These are phyloP conservation scores for Trichoderma gracile DNA, from an alignment of 2,329 filamentous ascomycete genomes.

Conservation along the genomic window DNA sequence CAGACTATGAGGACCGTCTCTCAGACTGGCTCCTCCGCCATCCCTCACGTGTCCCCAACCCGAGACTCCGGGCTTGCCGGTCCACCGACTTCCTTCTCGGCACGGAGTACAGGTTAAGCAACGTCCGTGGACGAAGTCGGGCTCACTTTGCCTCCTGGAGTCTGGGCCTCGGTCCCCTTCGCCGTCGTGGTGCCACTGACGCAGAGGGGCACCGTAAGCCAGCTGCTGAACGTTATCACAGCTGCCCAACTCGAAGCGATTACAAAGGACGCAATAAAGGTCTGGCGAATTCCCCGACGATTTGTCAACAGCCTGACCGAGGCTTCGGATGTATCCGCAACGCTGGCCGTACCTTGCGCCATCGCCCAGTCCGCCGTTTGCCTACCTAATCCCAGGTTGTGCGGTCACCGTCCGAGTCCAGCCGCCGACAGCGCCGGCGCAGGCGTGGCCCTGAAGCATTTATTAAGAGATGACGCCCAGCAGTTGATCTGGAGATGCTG, in stretches of 20 bases:
- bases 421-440: slow-evolving; percentile 20
- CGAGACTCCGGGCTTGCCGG: slow-evolving; percentile 18
- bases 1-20: background rate
- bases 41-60: slow-evolving; percentile 4
- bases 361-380: slow-evolving; percentile 13
- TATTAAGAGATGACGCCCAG: background rate
- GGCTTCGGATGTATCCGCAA: slow-evolving; percentile 8
- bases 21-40: background rate
- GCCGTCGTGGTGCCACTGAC: slow-evolving; percentile 21
- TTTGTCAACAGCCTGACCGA: slow-evolving; percentile 10
- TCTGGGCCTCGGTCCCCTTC: slow-evolving; percentile 13
- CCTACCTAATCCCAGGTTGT: background rate
- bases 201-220: background rate
- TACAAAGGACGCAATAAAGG: background rate
- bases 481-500: slow-evolving; percentile 1
- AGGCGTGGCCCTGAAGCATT: background rate
- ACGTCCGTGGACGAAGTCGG: background rate
- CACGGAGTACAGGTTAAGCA: slow-evolving; percentile 18
- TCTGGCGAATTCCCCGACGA: background rate
- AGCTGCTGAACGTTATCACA: background rate
- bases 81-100: background rate
- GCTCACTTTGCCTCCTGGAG: slow-evolving; percentile 5
- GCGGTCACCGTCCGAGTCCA: slow-evolving; percentile 12
- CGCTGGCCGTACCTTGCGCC: slow-evolving; percentile 13
- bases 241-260: background rate